Evolutionary conservation across 352 stramenopile genomes (phyloP), one percentile per base, ranked within the genome.

Genomic region (Phytophthora podocarpi): DNA sequence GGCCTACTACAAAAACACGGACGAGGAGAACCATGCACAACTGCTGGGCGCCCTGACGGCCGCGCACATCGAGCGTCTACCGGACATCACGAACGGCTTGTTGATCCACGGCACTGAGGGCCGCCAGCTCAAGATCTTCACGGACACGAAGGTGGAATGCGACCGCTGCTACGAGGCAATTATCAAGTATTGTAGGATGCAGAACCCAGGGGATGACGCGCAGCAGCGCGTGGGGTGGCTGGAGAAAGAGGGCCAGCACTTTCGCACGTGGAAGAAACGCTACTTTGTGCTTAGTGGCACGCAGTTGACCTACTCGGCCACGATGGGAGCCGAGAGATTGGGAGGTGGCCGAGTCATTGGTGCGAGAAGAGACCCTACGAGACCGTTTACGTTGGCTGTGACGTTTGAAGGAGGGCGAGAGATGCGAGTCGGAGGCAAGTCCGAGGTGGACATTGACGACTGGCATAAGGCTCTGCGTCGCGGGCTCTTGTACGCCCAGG

Each of bases 1-100:
- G 51, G 82, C 82, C 26, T 92, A 94, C 70, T 94, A 94, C 65
- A 91, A 94, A 67, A 81, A 84, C 54, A 84, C 68, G 41, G 75
- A 83, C 41, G 54, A 83, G 54, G 72, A 87, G 54, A 84, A 82
- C 52, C 80, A 78, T 52, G 78, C 81, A 46, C 81, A 93, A 55
- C 68, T 93, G 45, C 65, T 91, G 43, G 85, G 85, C 16, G 75
- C 72, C 10, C 85, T 95, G 59, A 87, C 77, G 23, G 76, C 90
- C 27, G 76, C 78, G 18, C 78, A 81, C 63, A 79, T 89, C 21
- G 83, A 93, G 66, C 72, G 68, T 5, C 69, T 82, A 39, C 55
- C 63, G 16, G 78, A 83, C 47, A 92, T 93, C 66, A 90, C 83
- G 15, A 92, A 93, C 51, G 83, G 85, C 0, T 66, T 95, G 41